These are phyloP conservation scores for Ormosia emarginata DNA, from an alignment of 306 rosid genomes.

Conservation along the genomic window DNA sequence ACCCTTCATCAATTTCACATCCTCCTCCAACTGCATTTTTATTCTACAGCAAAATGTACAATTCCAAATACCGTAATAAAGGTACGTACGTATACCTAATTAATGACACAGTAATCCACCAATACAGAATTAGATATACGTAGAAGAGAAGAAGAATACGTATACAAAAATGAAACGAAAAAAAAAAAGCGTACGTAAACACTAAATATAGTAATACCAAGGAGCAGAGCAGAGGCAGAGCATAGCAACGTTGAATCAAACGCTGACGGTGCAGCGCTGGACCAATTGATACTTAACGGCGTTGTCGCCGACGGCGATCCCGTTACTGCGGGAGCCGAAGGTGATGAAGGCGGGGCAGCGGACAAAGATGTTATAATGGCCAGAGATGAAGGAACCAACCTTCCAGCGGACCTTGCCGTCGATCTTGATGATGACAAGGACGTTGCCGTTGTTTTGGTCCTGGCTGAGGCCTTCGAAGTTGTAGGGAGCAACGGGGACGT, in stretches of 20 bases:
- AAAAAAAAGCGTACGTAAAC: neutral
- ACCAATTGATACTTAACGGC: slow-evolving; percentile 84
- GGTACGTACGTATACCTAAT: neutral
- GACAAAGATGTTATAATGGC: slow-evolving; percentile 57
- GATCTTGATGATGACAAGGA: slow-evolving; percentile 44
- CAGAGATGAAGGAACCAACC: slow-evolving; percentile 63
- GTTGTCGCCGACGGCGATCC: slow-evolving; percentile 46
- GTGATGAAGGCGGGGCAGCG: slow-evolving; percentile 78
- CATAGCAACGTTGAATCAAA: slow-evolving; percentile 31
- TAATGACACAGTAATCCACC: neutral
- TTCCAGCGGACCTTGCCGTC: slow-evolving; percentile 86
- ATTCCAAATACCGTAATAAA: slow-evolving; percentile 27
- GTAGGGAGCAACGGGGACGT: slow-evolving; percentile 81
- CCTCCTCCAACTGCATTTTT: slow-evolving; percentile 15
- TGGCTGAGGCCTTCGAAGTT: slow-evolving; percentile 46
- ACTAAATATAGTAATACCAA: slow-evolving; percentile 2
- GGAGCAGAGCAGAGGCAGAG: neutral
- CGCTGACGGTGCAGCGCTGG: slow-evolving; percentile 68
- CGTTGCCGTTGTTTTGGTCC: slow-evolving; percentile 58
- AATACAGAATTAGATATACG: neutral
- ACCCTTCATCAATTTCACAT: neutral
- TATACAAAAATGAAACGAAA: neutral
- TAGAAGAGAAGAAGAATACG: neutral
- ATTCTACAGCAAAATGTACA: slow-evolving; percentile 63
- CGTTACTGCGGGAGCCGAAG: slow-evolving; percentile 44